Evolutionary conservation across 169 alveolate genomes (phyloP), one percentile per base, ranked within the genome.

Genomic region (Cryptosporidium sp.): DNA sequence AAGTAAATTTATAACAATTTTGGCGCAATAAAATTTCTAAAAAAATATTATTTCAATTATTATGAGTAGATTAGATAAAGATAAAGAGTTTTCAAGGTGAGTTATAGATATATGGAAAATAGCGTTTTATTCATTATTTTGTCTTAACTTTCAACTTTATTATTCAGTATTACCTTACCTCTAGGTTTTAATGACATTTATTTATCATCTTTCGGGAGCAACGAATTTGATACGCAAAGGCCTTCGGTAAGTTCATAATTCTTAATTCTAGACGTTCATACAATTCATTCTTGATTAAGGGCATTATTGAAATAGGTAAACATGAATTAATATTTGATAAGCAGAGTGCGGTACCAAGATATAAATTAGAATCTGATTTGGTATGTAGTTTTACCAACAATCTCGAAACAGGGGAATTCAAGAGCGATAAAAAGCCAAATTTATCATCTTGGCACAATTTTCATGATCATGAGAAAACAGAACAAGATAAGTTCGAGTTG

Each of bases 231-330:
- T 67, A 80, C 89, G 39, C 89, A 80, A 39, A 37, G 12, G 9
- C 75, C 89, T 29, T 53, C 89, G n/a, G 89, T 80, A 80, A 62
- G 89, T 80, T 48, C 14, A 39, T n/a, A 26, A 56, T 42, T 73
- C 14, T n/a, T 12, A 44, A 39, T 3, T 1, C 44, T 12, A 18
- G 21, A 26, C 16, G 0, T 14, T 69, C 31, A 44, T 23, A 5
- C 7, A 33, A 39, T 69, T 42, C 8, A 71, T 21, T 18, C 8
- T 3, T 5, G 35, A 0, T 44, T 62, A 45, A 80, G 89, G 89
- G 89, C 26, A 31, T 21, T 23, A 58, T 80, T 60, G 60, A 80
- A 8, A 39, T 80, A 9, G 44, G 23, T 10, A 80, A 18, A 31
- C 75, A 80, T 62, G 69, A 65, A 12, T 31, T 62, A 29, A 37